Base-by-base conservation (phyloP, 2,329 filamentous ascomycete genomes). In the Proliferodiscus dingleyae region DNA sequence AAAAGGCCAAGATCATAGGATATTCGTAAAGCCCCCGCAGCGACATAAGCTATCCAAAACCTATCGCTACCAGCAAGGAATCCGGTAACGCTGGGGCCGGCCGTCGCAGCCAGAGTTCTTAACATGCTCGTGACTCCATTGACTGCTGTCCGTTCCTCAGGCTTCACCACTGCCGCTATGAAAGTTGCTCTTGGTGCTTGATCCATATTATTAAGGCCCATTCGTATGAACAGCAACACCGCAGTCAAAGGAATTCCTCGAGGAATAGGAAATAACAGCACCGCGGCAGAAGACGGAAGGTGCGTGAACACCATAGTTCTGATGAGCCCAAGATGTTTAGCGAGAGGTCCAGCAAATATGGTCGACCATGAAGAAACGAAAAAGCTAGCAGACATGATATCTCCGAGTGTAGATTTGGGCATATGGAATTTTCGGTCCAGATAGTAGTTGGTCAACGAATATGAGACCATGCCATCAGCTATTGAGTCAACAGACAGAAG, bases 241-340 rank as follows among this genome's bases (percentile, higher is more conserved):
- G 85, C 68, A 0, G 81, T 74, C 0, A 81, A 55, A 0, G 77
- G 74, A 13, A 88, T 75, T 16, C 84, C 64, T 6, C 73, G 67
- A 3, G 56, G 56, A 2, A 53, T 16, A 2, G 58, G 55, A 23
- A 61, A 61, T 2, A 87, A 70, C 46, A 81, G 81, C 22, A 87
- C 66, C 2, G 83, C 73, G 9, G 52, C 46, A 8, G 66, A 54
- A 0, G 82, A 85, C 0, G 84, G 84, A 0, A 88, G 68, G 55
- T 87, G 83, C 0, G 83, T 86, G 59, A 85, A 84, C 4, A 85
- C 81, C 83, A 88, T 87, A 0, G 83, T 86, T 68, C 78, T 55
- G 34, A 87, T 74, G 15, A 88, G 75, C 3, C 77, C 77, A 10
- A 71, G 2, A 71, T 74, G 1, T 69, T 67, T 28, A 74, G 62